phyloP scores from a whole-genome alignment of 2,329 filamentous ascomycete genomes.

The Pseudopyricularia javanii region DNA sequence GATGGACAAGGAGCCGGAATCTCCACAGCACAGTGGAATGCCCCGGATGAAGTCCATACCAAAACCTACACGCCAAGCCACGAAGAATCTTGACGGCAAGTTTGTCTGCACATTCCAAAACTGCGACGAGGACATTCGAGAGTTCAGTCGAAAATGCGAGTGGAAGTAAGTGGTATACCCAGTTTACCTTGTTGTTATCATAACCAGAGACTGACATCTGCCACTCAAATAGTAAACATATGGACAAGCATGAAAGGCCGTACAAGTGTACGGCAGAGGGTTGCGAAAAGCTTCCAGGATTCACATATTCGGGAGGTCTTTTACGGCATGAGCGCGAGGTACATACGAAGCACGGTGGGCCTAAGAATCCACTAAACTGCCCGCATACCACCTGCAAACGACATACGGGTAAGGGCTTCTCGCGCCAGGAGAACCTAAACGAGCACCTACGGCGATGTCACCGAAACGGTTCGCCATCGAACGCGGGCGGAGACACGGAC shows the following conservation, averaged over 20 bases:
- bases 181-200: neutral
- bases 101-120: slow-evolving; percentile 62
- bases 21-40: slow-evolving; percentile 8
- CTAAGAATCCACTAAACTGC: slow-evolving; percentile 78
- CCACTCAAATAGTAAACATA: slow-evolving; percentile 63
- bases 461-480: slow-evolving; percentile 22
- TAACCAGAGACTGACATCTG: neutral
- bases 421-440: slow-evolving; percentile 83
- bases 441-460: slow-evolving; percentile 91
- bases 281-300: slow-evolving; percentile 84
- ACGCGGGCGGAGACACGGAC: slow-evolving; percentile 24
- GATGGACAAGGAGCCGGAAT: neutral
- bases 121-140: slow-evolving; percentile 51
- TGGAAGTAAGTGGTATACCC: slow-evolving; percentile 63
- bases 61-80: slow-evolving; percentile 44
- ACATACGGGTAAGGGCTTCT: slow-evolving; percentile 79
- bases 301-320: slow-evolving; percentile 88
- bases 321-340: slow-evolving; percentile 87
- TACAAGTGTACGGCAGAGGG: slow-evolving; percentile 76
- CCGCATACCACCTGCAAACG: slow-evolving; percentile 82
- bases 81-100: slow-evolving; percentile 59
- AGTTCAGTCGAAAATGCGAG: slow-evolving; percentile 77
- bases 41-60: slow-evolving; percentile 39
- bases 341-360: slow-evolving; percentile 78
- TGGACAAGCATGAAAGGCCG: slow-evolving; percentile 94